phyloP scores from a whole-genome alignment of 2,329 filamentous ascomycete species.

The Xylogone sp. region DNA sequence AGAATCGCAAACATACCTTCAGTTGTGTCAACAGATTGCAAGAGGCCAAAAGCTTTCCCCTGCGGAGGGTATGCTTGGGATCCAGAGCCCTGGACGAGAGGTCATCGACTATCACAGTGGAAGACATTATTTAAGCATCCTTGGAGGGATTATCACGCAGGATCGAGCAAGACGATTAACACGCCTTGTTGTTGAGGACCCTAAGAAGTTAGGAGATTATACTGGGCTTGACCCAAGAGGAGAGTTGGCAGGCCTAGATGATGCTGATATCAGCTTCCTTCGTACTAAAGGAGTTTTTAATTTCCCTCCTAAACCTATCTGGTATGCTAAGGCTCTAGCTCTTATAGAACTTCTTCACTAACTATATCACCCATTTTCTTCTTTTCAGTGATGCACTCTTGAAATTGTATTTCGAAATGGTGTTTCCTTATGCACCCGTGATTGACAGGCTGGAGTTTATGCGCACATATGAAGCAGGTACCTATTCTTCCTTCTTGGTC shows the following conservation, averaged over 20 bases:
- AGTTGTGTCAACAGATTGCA: not conserved
- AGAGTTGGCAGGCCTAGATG: not conserved
- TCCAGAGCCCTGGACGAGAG: not conserved
- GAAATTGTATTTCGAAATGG: not conserved
- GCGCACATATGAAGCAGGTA: not conserved
- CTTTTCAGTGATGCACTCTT: not conserved
- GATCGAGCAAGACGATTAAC: not conserved
- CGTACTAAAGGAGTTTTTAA: not conserved
- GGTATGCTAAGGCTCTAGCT: not conserved
- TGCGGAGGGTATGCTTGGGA: not conserved
- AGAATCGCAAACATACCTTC: not conserved
- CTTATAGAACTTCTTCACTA: not conserved
- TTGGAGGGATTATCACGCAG: not conserved
- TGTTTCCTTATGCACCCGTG: slow-evolving; percentile 2
- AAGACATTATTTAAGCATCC: not conserved
- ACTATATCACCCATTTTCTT: not conserved
- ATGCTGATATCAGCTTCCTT: not conserved
- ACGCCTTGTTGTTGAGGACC: not conserved
- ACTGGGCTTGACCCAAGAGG: not conserved
- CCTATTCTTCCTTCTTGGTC: slow-evolving; percentile 1
- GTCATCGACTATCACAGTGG: not conserved
- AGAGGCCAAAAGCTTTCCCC: not conserved
- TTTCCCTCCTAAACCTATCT: not conserved
- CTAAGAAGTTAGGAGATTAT: no score
- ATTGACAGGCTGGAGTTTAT: not conserved